phyloP scores from a whole-genome alignment of 495 filamentous ascomycete genomes.

The Neurospora africana region DNA sequence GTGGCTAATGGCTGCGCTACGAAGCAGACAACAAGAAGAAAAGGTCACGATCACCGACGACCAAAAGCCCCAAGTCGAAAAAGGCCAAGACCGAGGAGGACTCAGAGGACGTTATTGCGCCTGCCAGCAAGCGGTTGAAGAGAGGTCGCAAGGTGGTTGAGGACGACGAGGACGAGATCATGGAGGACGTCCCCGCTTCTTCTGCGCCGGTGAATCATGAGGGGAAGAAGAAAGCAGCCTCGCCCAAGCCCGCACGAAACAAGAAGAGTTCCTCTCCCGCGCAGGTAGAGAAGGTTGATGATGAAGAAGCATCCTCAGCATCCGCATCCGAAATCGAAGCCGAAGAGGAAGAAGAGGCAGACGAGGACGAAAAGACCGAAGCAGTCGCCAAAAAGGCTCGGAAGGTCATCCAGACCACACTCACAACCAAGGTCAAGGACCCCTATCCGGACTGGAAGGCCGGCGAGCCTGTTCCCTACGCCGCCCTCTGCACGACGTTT shows the following conservation, averaged over 20 bases:
- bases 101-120: slow-evolving; percentile 39
- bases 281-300: slow-evolving; percentile 16
- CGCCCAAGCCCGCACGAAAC: slow-evolving; percentile 8
- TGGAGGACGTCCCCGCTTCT: slow-evolving; percentile 21
- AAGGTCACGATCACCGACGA: slow-evolving; percentile 8
- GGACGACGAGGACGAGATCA: slow-evolving; percentile 34
- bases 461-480: slow-evolving; percentile 84
- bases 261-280: slow-evolving; percentile 13
- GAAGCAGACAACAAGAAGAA: slow-evolving; percentile 33
- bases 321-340: slow-evolving; percentile 44
- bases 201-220: slow-evolving; percentile 7
- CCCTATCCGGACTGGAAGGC: slow-evolving; percentile 90
- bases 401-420: slow-evolving; percentile 70
- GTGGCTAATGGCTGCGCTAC: not conserved
- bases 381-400: slow-evolving; percentile 65
- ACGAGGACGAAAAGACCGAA: slow-evolving; percentile 66
- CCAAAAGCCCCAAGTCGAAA: slow-evolving; percentile 8
- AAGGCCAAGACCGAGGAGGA: slow-evolving; percentile 26
- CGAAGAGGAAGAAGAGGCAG: slow-evolving; percentile 40
- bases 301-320: slow-evolving; percentile 40
- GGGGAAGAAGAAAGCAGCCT: slow-evolving; percentile 13
- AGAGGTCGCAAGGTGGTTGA: slow-evolving; percentile 28
- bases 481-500: slow-evolving; percentile 88
- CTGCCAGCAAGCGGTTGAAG: slow-evolving; percentile 42
- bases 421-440: slow-evolving; percentile 56